Base-by-base conservation (phyloP, 1,284 basidiomycete genomes). In the Ceratobasidium sp. region DNA sequence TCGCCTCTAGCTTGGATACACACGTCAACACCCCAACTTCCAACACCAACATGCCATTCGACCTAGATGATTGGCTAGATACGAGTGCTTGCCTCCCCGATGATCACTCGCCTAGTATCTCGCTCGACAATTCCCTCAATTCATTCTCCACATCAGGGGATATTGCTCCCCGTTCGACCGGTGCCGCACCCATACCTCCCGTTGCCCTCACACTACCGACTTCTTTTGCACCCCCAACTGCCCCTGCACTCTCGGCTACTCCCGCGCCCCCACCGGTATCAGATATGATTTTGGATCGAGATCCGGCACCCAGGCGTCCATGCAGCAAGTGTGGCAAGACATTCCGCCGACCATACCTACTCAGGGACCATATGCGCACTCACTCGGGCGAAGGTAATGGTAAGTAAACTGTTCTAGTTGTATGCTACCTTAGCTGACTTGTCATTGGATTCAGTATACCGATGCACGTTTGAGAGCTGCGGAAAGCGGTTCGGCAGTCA, bases 321-420 rank as follows among this genome's bases (percentile, higher is more conserved):
- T 63, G 61, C n/a, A 20, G 3, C 1, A 3, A 13, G 33, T 33
- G 33, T 33, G 33, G 33, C 4, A 33, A 33, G 33, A 33, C 33
- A 33, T 33, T 33, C 33, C 64, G 64, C 23, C 64, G 64, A 46
- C 64, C 64, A 23, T 67, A 67, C 28, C 23, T 67, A 42, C 64
- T 67, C 1, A 33, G n/a, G 10, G 64, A 67, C 46, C 64, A 67
- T 49, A 46, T 67, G 64, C 42, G 42, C 46, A 51, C 15, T 23
- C 64, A 51, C 26, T n/a, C 40, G 15, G 64, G 64, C 46, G 64
- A 67, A n/a, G 46, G 64, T n/a, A 51, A 23, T n/a, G 46, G 64
- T 67, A 46, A n/a, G 46, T n/a, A 42, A 15, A 23, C 13, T 28
- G 3, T 49, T 63, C 7, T 12, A 60, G 3, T n/a, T 58, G 10